Evolutionary conservation across 495 filamentous ascomycete species (phyloP).

Genomic region (Hypomontagnella submonticulosa): DNA sequence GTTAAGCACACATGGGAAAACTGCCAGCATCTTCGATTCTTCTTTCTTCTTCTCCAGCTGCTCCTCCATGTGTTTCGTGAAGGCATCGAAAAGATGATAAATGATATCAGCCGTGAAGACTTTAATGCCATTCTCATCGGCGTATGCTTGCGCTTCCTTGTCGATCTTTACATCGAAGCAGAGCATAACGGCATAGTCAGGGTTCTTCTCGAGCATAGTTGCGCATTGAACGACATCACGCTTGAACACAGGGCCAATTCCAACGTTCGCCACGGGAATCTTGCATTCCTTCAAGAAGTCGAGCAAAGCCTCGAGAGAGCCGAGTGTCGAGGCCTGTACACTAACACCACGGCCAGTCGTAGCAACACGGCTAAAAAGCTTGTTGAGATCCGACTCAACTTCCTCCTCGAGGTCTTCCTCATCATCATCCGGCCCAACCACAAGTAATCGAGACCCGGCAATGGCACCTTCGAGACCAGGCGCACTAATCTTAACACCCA

Average conservation of each 20-base stretch:
- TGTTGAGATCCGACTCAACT: conserved; percentile 94
- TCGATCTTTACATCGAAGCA: conserved; percentile 99
- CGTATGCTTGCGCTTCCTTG: conserved; percentile 91
- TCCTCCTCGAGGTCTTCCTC: conserved; percentile 96
- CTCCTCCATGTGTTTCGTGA: conserved; percentile 91
- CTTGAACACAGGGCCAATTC: conserved; percentile 98
- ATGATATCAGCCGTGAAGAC: conserved; percentile 99
- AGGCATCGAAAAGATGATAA: conserved; percentile 97
- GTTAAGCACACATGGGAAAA: conserved; percentile 93
- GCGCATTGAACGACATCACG: conserved; percentile 97
- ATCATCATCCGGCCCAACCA: conserved; percentile 94
- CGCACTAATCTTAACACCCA: conserved; percentile 98
- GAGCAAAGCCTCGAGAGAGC: conserved; percentile 94
- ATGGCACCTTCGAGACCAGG: conserved; percentile 97
- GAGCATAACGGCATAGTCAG: conserved; percentile 97
- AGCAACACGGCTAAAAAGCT: conserved; percentile 87
- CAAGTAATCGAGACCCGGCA: conserved; percentile 92
- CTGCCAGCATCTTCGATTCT: conserved; percentile 91
- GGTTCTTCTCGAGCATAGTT: conserved; percentile 95
- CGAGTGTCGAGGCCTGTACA: conserved; percentile 97
- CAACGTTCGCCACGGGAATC: conserved; percentile 97
- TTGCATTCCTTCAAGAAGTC: conserved; percentile 95
- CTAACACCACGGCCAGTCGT: conserved; percentile 92
- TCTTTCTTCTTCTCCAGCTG: conserved; percentile 92
- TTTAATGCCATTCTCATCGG: conserved; percentile 95